Conservation (phyloP, 176 grass and related monocot species). For the Metroxylon sagu region DNA sequence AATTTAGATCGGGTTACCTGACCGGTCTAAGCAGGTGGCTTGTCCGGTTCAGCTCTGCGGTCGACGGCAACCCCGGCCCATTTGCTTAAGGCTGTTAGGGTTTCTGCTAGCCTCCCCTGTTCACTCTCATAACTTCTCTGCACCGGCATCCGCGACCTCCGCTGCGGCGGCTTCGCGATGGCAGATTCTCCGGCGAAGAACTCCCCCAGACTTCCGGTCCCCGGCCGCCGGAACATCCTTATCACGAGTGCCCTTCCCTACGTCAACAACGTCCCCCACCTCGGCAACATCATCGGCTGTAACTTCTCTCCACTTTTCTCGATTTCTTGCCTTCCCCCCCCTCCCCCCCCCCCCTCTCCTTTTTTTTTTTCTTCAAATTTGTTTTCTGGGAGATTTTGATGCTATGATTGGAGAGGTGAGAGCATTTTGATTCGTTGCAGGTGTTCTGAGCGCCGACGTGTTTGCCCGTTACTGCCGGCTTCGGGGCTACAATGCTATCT, state of each 20-base stretch:
- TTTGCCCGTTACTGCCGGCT: constrained; percentile 91
- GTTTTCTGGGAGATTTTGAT: background rate
- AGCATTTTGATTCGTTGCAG: constrained; percentile 15
- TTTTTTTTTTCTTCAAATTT: background rate
- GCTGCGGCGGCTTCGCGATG: background rate
- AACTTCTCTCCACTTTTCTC: constrained; percentile 6
- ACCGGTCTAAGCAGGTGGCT: no score
- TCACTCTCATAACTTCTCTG: no score
- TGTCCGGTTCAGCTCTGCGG: no score
- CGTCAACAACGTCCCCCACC: constrained; percentile 49
- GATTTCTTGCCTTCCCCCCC: background rate
- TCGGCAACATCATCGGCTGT: constrained; percentile 41
- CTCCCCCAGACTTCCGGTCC: constrained; percentile 26
- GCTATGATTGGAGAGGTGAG: background rate
- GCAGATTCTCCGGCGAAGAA: constrained; percentile 1
- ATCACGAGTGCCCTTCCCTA: constrained; percentile 44
- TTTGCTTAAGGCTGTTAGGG: no score
- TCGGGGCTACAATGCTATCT: constrained; percentile 75
- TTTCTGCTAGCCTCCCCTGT: no score
- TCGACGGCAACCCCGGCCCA: no score
- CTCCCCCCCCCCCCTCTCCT: no score
- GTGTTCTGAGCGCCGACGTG: constrained; percentile 88
- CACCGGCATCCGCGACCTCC: no score
- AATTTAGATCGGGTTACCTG: no score
- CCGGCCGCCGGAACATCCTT: constrained; percentile 34